A percentile compares a stretch with the other conserved stretches of the same genome.
Conservation (phyloP, 768 basidiomycete genomes). For the Clavulina sp. region DNA sequence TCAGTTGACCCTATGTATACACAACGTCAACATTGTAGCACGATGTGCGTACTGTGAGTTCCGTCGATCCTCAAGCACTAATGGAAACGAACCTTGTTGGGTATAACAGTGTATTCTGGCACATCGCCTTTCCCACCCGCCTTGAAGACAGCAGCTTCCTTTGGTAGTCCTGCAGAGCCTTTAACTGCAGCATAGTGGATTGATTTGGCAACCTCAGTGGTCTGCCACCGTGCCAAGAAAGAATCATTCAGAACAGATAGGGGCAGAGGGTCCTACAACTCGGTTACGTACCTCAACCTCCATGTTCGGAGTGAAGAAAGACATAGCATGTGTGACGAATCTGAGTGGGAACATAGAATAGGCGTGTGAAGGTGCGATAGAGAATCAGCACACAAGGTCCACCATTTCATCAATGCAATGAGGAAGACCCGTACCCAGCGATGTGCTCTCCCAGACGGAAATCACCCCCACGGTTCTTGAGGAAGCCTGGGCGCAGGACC, state of each 20-base stretch:
- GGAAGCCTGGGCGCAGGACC: constrained; percentile 44
- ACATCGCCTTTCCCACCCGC: constrained; percentile 2
- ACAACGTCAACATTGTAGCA: too few relatives aligned
- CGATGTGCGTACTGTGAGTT: too few relatives aligned
- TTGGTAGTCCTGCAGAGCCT: constrained; percentile 33
- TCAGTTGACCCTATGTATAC: too few relatives aligned
- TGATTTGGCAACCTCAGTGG: constrained; percentile 36
- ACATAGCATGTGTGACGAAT: constrained; percentile 21
- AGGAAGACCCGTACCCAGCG: too few relatives aligned
- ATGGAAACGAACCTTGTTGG: too few relatives aligned
- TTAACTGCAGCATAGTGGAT: constrained; percentile 35
- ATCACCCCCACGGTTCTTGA: constrained; percentile 27
- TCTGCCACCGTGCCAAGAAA: constrained; percentile 18
- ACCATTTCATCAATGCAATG: too few relatives aligned
- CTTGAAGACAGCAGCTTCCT: constrained; percentile 27
- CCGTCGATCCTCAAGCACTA: too few relatives aligned
- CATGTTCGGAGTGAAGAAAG: constrained; percentile 22
- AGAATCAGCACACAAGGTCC: too few relatives aligned
- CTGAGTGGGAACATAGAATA: constrained; percentile 15
- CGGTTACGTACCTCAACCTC: constrained; percentile 29
- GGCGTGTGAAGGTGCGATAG: neutral
- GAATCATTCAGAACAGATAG: neutral
- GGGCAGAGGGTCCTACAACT: constrained; percentile 1
- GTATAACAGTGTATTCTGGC: neutral
- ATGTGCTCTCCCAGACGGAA: too few relatives aligned